Percentiles rank a stretch among this genome's conserved stretches.
These are phyloP conservation scores for Malus orientalis DNA, from an alignment of 306 rosid species.

Conservation along the genomic window DNA sequence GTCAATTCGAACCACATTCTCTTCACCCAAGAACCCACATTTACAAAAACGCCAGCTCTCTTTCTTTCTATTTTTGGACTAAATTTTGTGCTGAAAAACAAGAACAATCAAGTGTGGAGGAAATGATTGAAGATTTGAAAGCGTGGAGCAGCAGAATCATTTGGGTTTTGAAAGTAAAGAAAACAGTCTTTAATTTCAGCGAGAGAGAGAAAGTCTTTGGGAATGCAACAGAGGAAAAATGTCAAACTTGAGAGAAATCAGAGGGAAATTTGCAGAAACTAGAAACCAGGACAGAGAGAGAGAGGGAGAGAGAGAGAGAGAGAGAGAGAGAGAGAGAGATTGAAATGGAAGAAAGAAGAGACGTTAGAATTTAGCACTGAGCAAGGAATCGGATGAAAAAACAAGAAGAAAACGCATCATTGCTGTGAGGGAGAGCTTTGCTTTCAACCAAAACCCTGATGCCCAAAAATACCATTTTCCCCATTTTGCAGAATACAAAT, in stretches of 20 bases:
- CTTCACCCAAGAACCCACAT: conserved; percentile 11
- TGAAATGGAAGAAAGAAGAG: not conserved
- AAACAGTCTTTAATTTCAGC: not conserved
- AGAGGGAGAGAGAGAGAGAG: not conserved
- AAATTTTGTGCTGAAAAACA: not conserved
- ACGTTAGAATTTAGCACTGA: not conserved
- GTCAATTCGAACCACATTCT: not conserved
- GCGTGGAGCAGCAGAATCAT: not conserved
- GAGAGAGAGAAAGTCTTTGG: not conserved
- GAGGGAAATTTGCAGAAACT: not conserved
- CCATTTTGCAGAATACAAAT: too few relatives aligned
- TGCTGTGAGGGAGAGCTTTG: not conserved
- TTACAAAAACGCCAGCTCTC: conserved; percentile 8
- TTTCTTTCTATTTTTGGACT: not conserved
- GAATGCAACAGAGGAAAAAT: not conserved
- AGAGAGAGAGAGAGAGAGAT: not conserved
- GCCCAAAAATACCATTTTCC: too few relatives aligned
- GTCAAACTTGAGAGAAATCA: not conserved
- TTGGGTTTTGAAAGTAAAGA: not conserved
- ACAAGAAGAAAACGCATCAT: not conserved
- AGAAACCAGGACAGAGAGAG: too few relatives aligned
- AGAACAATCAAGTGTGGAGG: not conserved
- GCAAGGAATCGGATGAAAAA: not conserved
- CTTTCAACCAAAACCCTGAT: too few relatives aligned
- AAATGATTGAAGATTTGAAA: conserved; percentile 18